A percentile compares a stretch with the other conserved stretches of the same genome.
Conservation (phyloP, 257 asterid genomes). For the Dorcoceras hygrometricum region DNA sequence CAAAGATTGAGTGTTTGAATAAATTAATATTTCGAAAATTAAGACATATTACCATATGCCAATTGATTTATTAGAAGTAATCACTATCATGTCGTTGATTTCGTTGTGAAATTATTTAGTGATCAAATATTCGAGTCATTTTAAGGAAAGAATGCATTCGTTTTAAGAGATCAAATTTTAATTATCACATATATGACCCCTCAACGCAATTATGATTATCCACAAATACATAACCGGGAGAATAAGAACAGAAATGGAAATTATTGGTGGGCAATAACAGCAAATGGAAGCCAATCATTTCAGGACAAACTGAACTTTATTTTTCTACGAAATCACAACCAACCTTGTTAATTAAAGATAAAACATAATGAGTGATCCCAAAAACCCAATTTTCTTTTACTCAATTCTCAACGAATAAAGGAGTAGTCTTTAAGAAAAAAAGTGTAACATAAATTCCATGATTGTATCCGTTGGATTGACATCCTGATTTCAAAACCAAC, state of each 20-base stretch:
- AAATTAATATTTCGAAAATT: too few species aligned
- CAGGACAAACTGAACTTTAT: neutral
- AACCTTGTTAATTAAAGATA: neutral
- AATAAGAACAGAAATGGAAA: neutral
- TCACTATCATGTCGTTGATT: too few species aligned
- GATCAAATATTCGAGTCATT: too few species aligned
- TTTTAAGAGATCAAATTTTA: too few species aligned
- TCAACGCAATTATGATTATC: neutral
- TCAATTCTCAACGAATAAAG: neutral
- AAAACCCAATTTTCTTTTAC: neutral
- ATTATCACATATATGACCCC: neutral
- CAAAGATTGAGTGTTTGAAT: neutral
- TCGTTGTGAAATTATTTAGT: too few species aligned
- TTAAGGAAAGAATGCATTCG: too few species aligned
- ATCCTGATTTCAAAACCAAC: constrained; percentile 32
- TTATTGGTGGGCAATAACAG: neutral
- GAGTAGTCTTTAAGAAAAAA: neutral
- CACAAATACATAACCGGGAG: neutral
- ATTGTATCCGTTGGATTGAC: constrained; percentile 39
- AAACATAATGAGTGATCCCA: neutral
- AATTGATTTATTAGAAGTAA: neutral
- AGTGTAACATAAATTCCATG: neutral
- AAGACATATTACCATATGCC: neutral
- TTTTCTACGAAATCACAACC: neutral
- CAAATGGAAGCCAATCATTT: neutral